These are phyloP conservation scores for Sapria himalayana DNA, from an alignment of 345 rosid genomes.

Conservation along the genomic window DNA sequence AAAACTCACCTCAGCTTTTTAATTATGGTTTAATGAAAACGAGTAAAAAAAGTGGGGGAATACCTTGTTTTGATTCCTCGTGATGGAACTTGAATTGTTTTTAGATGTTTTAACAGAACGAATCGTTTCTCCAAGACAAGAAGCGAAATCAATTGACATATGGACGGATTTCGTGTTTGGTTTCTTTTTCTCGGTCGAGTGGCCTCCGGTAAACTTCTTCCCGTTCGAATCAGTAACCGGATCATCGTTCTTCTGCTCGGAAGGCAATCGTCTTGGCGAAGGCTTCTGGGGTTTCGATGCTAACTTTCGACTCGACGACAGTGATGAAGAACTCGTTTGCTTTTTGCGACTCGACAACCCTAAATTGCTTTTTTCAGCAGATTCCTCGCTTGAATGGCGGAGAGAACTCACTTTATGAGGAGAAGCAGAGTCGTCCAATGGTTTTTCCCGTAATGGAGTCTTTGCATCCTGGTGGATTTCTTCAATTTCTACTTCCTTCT, in stretches of 20 bases:
- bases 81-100: conserved; percentile 14
- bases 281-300: conserved; percentile 13
- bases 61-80: conserved; percentile 34
- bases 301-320: conserved; percentile 11
- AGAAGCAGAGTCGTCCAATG: too few relatives aligned
- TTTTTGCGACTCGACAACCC: conserved; percentile 21
- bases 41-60: conserved; percentile 4
- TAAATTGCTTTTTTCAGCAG: conserved; percentile 13
- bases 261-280: conserved; percentile 12
- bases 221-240: conserved; percentile 6
- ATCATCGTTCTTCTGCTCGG: conserved; percentile 16
- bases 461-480: too few relatives aligned
- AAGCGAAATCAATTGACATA: conserved; percentile 25
- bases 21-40: neutral
- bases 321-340: conserved; percentile 13
- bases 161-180: conserved; percentile 19
- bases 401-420: too few relatives aligned
- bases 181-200: conserved; percentile 17
- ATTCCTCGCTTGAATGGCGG: too few relatives aligned
- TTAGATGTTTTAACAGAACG: conserved; percentile 17
- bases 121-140: conserved; percentile 10
- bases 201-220: conserved; percentile 11
- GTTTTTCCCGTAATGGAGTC: too few relatives aligned
- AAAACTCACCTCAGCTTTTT: conserved; percentile 3
- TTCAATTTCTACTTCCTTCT: too few relatives aligned